These are phyloP conservation scores for Aspergillus unguis DNA, from an alignment of 2,329 filamentous ascomycete species.

Conservation along the genomic window DNA sequence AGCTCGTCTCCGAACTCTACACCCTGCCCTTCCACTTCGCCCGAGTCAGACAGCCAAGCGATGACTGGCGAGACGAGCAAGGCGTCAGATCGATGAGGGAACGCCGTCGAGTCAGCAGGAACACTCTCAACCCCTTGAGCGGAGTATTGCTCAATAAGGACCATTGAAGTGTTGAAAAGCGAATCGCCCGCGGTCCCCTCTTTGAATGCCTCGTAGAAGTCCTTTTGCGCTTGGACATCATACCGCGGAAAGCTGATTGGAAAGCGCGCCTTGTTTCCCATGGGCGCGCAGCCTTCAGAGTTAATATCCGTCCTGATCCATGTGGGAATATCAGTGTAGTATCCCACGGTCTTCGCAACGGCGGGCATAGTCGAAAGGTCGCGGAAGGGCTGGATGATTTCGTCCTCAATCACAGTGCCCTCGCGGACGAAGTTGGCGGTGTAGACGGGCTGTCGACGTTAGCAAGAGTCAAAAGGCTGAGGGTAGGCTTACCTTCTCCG, in stretches of 20 bases:
- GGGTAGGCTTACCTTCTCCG: constrained; percentile 9
- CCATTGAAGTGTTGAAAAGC: constrained; percentile 35
- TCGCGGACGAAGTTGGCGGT: constrained; percentile 9
- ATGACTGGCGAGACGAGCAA: constrained; percentile 40
- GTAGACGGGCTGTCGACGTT: constrained; percentile 10
- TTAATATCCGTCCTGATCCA: constrained; percentile 40
- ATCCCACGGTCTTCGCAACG: constrained; percentile 28
- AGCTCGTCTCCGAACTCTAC: constrained; percentile 37
- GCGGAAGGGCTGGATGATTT: constrained; percentile 25
- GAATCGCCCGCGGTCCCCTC: constrained; percentile 26
- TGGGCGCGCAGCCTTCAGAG: constrained; percentile 35
- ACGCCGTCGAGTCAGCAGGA: constrained; percentile 38
- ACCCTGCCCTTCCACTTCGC: constrained; percentile 35
- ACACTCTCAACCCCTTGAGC: constrained; percentile 41
- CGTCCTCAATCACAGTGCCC: constrained; percentile 2
- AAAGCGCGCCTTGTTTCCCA: constrained; percentile 37
- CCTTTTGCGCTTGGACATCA: constrained; percentile 31
- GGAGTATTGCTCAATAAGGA: constrained; percentile 55
- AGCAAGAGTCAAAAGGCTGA: neutral
- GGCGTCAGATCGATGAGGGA: constrained; percentile 43
- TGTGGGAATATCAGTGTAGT: constrained; percentile 41
- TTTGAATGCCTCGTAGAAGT: constrained; percentile 34
- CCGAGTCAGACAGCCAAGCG: constrained; percentile 27
- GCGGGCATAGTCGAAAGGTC: constrained; percentile 29
- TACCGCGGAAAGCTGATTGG: constrained; percentile 40